Conservation (phyloP, 2,329 filamentous ascomycete species). For the Byssochlamys sp. region DNA sequence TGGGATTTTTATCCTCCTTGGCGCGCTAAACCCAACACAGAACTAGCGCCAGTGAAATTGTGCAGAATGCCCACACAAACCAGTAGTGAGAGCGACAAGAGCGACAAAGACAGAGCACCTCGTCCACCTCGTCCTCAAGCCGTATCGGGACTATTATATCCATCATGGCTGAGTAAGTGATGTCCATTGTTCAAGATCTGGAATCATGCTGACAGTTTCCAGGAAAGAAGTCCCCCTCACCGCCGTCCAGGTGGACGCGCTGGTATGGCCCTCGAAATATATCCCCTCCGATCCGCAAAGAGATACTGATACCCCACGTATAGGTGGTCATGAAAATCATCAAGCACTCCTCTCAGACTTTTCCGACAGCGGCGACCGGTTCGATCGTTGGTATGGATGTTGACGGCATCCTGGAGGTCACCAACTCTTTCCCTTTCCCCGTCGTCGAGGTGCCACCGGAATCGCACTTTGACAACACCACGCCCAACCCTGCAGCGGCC, state of each 20-base stretch:
- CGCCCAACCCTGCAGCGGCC: constrained; percentile 67
- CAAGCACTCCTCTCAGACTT: constrained; percentile 80
- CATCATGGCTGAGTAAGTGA: constrained; percentile 25
- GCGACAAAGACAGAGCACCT: constrained; percentile 7
- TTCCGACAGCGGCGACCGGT: constrained; percentile 81
- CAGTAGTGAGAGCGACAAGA: constrained; percentile 6
- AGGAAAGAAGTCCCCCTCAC: constrained; percentile 64
- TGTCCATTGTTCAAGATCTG: not conserved
- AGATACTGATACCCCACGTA: constrained; percentile 15
- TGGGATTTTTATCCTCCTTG: constrained; percentile 10
- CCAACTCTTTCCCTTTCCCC: constrained; percentile 91
- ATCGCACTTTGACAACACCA: constrained; percentile 58
- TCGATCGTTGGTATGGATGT: constrained; percentile 89
- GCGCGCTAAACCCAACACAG: constrained; percentile 16
- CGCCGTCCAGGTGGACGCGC: constrained; percentile 85
- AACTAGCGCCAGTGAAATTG: constrained; percentile 19
- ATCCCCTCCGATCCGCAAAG: constrained; percentile 17
- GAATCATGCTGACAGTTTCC: constrained; percentile 15
- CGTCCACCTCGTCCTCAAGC: constrained; percentile 9
- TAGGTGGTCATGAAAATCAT: constrained; percentile 96
- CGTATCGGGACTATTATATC: constrained; percentile 13
- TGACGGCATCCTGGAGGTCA: constrained; percentile 72
- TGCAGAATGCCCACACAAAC: constrained; percentile 25
- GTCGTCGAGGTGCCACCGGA: constrained; percentile 64
- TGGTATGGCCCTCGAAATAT: constrained; percentile 54